Evolutionary conservation across 768 basidiomycete species (phyloP).

Genomic region (Collybia sp.): DNA sequence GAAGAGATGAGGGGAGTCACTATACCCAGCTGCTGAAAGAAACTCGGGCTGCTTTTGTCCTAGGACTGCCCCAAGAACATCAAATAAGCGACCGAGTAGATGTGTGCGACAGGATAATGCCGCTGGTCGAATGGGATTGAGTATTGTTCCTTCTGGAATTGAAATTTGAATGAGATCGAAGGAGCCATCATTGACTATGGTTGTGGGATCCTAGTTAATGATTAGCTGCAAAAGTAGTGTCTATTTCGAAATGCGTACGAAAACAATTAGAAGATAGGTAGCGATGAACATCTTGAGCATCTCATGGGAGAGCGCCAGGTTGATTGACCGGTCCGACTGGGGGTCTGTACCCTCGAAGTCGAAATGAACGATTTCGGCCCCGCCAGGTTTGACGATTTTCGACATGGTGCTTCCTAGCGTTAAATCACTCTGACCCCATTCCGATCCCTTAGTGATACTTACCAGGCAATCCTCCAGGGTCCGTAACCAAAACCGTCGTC

Average conservation of each 20-base stretch:
- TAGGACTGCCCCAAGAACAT: slow-evolving; percentile 20
- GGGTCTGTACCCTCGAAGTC: slow-evolving; percentile 24
- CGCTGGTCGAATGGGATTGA: slow-evolving; percentile 22
- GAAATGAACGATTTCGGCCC: slow-evolving; percentile 17
- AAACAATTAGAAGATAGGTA: slow-evolving; percentile 20
- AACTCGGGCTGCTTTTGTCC: slow-evolving; percentile 21
- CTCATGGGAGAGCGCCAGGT: slow-evolving; percentile 16
- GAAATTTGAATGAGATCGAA: slow-evolving; percentile 22
- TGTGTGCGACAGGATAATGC: slow-evolving; percentile 24
- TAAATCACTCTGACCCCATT: neutral
- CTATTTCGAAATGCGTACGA: slow-evolving; percentile 7
- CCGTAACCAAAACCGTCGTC: slow-evolving; percentile 22
- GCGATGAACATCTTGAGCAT: slow-evolving; percentile 20
- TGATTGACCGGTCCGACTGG: slow-evolving; percentile 17
- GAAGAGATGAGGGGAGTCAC: slow-evolving; percentile 23
- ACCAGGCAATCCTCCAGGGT: slow-evolving; percentile 19
- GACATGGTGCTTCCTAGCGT: slow-evolving; percentile 17
- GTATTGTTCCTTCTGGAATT: slow-evolving; percentile 21
- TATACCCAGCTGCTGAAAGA: slow-evolving; percentile 23
- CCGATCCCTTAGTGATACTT: neutral
- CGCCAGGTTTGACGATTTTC: slow-evolving; percentile 15
- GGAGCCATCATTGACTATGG: slow-evolving; percentile 24
- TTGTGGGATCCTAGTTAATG: slow-evolving; percentile 15
- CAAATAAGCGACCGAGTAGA: slow-evolving; percentile 20
- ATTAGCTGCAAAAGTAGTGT: too few species aligned